Evolutionary conservation across 2,329 filamentous ascomycete species (phyloP).

Genomic region (Trichoderma afroharzianum): DNA sequence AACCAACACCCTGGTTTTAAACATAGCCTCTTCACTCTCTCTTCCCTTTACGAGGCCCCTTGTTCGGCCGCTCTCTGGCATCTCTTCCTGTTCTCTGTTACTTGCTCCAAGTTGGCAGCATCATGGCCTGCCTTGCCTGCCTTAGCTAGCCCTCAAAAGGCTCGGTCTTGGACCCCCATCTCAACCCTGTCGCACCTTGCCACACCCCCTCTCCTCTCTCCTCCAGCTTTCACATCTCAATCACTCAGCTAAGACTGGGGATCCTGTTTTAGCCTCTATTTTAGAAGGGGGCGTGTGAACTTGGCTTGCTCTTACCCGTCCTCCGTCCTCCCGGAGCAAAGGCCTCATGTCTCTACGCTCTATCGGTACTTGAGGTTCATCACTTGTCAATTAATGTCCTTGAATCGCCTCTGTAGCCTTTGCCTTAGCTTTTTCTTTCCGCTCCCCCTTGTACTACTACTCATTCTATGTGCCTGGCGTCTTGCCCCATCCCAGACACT

Average conservation of each 20-base stretch:
- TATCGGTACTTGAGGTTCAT: background rate
- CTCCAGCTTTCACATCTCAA: background rate
- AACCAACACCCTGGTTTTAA: slow-evolving; percentile 6
- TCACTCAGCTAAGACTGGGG: slow-evolving; percentile 11
- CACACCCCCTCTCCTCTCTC: background rate
- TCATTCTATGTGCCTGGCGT: background rate
- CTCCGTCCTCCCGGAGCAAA: background rate
- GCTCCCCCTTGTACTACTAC: background rate
- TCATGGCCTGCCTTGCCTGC: background rate
- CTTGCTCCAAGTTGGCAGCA: background rate
- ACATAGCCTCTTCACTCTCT: background rate
- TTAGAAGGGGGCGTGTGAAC: slow-evolving; percentile 1
- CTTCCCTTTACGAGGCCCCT: background rate
- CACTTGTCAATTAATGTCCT: background rate
- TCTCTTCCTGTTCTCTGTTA: background rate
- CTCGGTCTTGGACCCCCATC: background rate
- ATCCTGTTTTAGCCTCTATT: background rate
- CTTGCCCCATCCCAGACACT: slow-evolving; percentile 1
- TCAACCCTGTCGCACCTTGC: background rate
- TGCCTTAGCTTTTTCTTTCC: background rate
- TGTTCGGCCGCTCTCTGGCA: background rate
- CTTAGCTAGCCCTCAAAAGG: background rate
- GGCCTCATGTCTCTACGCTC: background rate
- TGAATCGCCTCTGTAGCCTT: background rate
- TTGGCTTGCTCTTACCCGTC: background rate